A percentile compares a stretch with the other conserved stretches of the same genome.
phyloP scores from a whole-genome alignment of 1,139 yeast species.

The Kurtzmaniella quercitrusa region DNA sequence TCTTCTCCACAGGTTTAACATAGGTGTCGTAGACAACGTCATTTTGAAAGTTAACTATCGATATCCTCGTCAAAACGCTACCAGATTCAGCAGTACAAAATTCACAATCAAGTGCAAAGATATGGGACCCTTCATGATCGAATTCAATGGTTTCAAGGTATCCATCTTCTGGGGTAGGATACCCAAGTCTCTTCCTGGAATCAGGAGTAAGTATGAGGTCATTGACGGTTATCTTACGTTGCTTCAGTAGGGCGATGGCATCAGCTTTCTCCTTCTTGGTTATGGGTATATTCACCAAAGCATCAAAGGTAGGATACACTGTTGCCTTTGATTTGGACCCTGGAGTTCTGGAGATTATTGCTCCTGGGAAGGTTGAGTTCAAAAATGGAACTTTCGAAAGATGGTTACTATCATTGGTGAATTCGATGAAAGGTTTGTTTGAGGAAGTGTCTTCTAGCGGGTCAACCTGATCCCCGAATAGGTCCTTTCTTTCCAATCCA shows the following conservation, averaged over 20 bases:
- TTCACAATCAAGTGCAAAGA: conserved; percentile 89
- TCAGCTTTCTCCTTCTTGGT: conserved; percentile 49
- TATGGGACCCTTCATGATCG: conserved; percentile 53
- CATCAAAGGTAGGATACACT: conserved; percentile 49
- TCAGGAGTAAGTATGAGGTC: conserved; percentile 50
- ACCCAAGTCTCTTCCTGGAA: conserved; percentile 44
- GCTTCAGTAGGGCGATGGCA: conserved; percentile 27
- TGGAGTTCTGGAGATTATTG: conserved; percentile 50
- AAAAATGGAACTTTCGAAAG: conserved; percentile 6
- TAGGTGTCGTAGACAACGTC: conserved; percentile 62
- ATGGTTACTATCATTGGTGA: conserved; percentile 10
- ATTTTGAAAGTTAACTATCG: conserved; percentile 62
- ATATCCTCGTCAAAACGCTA: conserved; percentile 67
- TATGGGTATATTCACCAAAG: conserved; percentile 54
- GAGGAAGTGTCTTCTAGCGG: not conserved
- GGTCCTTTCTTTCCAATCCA: conserved; percentile 50
- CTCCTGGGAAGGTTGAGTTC: conserved; percentile 7
- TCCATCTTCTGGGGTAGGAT: conserved; percentile 52
- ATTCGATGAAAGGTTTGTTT: no score
- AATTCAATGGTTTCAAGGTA: conserved; percentile 58
- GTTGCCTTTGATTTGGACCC: conserved; percentile 50
- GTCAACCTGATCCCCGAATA: conserved; percentile 19
- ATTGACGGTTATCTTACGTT: conserved; percentile 39
- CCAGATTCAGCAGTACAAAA: conserved; percentile 70
- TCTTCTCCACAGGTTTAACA: conserved; percentile 72